Conservation (phyloP, 768 basidiomycete genomes). For the Tricholoma flavovirens region DNA sequence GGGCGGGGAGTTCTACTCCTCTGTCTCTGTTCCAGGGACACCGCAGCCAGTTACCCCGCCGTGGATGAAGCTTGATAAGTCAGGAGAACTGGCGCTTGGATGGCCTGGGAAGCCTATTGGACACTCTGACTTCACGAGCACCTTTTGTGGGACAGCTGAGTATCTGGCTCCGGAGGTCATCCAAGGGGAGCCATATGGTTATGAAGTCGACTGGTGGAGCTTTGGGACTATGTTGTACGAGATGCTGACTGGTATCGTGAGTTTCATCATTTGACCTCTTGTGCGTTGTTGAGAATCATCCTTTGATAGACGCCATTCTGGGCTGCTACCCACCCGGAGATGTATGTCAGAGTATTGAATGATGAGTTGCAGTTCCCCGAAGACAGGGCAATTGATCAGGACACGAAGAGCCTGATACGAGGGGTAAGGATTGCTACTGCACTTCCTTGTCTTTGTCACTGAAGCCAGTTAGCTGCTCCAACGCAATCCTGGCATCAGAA, state of each 20-base stretch:
- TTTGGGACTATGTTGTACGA: conserved; percentile 97
- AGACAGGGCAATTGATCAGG: conserved; percentile 87
- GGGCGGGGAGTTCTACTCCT: conserved; percentile 50
- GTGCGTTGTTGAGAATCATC: conserved; percentile 9
- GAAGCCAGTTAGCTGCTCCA: conserved; percentile 65
- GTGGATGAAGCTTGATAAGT: conserved; percentile 70
- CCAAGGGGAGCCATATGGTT: conserved; percentile 83
- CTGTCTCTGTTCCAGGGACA: conserved; percentile 40
- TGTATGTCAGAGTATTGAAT: conserved; percentile 91
- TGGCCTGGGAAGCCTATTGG: conserved; percentile 53
- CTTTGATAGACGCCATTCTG: conserved; percentile 76
- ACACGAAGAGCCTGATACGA: conserved; percentile 92
- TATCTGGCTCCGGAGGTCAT: conserved; percentile 97
- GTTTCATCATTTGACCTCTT: conserved; percentile 26
- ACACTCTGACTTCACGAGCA: conserved; percentile 63
- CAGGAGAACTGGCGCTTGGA: conserved; percentile 44
- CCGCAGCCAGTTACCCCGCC: conserved; percentile 50
- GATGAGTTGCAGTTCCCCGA: conserved; percentile 88
- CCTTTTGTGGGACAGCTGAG: conserved; percentile 95
- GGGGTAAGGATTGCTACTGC: conserved; percentile 55
- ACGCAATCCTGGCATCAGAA: conserved; percentile 84
- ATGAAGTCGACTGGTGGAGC: conserved; percentile 98
- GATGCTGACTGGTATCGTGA: conserved; percentile 92
- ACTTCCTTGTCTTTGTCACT: conserved; percentile 9
- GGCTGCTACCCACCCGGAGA: conserved; percentile 90